phyloP scores from a whole-genome alignment of 1,284 basidiomycete genomes.

The Rhodotorula sp. region DNA sequence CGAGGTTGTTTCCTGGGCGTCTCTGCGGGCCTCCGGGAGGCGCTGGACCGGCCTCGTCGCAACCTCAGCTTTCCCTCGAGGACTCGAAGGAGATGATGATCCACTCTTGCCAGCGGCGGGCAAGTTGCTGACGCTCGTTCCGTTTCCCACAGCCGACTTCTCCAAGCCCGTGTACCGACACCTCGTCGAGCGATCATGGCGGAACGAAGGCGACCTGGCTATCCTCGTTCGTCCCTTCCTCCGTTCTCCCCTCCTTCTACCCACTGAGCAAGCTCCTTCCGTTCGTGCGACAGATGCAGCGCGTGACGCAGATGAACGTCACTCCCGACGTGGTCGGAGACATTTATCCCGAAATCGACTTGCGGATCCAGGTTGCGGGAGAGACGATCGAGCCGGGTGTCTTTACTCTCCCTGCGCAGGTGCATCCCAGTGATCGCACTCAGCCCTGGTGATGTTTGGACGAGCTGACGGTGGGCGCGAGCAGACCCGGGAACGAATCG shows the following conservation, averaged over 20 bases:
- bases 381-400: constrained; percentile 68
- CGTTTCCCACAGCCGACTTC: constrained; percentile 48
- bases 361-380: constrained; percentile 62
- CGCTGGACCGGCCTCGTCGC: background rate
- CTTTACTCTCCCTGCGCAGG: constrained; percentile 65
- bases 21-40: accelerated
- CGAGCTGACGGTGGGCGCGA: constrained; percentile 17
- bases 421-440: too few species aligned
- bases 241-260: background rate
- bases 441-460: too few species aligned
- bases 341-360: constrained; percentile 69
- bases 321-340: constrained; percentile 79
- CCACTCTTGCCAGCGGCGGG: background rate
- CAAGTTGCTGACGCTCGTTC: background rate
- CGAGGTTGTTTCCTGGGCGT: too few species aligned
- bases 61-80: background rate
- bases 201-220: constrained; percentile 76
- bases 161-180: constrained; percentile 68
- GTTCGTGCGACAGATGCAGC: constrained; percentile 70
- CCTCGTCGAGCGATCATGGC: constrained; percentile 80
- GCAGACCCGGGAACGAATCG: constrained; percentile 65
- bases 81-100: too few species aligned
- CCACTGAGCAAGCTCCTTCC: too few species aligned
- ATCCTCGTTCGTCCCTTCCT: constrained; percentile 61
- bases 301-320: constrained; percentile 82